Evolutionary conservation across 2,329 filamentous ascomycete species (phyloP).

Genomic region (Aspergillus sp.): DNA sequence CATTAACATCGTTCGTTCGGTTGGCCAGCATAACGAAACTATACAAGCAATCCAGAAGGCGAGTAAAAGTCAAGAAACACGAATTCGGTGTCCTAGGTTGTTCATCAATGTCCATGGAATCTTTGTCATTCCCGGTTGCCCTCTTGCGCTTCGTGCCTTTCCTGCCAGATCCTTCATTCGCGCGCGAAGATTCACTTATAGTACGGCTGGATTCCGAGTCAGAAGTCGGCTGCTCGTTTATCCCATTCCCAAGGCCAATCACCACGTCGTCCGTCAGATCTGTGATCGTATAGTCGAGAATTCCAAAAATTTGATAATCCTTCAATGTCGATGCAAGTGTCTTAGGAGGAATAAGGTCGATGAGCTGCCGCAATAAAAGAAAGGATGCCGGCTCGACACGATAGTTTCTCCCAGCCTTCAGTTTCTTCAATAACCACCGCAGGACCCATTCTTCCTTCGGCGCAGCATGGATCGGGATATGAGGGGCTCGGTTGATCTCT

Average conservation of each 20-base stretch:
- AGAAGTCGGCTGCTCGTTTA: constrained; percentile 24
- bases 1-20: constrained; percentile 26
- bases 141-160: constrained; percentile 43
- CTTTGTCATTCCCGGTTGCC: constrained; percentile 22
- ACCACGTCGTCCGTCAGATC: constrained; percentile 47
- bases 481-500: constrained; percentile 25
- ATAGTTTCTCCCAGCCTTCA: constrained; percentile 48
- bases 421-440: constrained; percentile 64
- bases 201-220: constrained; percentile 38
- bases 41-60: constrained; percentile 36
- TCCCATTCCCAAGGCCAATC: constrained; percentile 24
- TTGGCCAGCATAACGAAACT: constrained; percentile 29
- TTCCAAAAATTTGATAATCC: constrained; percentile 65
- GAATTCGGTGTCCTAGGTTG: constrained; percentile 29
- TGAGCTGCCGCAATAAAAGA: constrained; percentile 61
- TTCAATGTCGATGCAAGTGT: constrained; percentile 70
- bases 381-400: constrained; percentile 49
- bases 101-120: constrained; percentile 33
- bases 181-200: constrained; percentile 27
- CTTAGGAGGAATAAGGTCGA: constrained; percentile 68
- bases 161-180: constrained; percentile 19
- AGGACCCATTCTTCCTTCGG: constrained; percentile 65
- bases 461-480: constrained; percentile 28
- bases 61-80: constrained; percentile 35
- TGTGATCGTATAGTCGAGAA: constrained; percentile 65